Evolutionary conservation across 176 grass and related monocot genomes (phyloP).

Genomic region (Cymbopogon citratus): DNA sequence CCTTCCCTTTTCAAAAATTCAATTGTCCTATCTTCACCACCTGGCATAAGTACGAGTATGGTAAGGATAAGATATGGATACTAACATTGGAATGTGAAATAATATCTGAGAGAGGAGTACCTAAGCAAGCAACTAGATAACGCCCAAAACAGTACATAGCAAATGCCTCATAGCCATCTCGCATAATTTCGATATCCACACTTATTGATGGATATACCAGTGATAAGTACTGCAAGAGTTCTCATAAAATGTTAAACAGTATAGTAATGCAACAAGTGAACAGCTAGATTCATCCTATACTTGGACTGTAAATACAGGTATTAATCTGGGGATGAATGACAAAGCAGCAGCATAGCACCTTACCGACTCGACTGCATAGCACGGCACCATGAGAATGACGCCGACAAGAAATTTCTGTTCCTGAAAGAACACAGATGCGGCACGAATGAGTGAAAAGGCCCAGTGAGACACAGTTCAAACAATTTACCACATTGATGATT

Average conservation of each 20-base stretch:
- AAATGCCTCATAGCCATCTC: constrained; percentile 89
- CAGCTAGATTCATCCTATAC: not conserved
- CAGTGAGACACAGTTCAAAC: not conserved
- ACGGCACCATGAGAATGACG: constrained; percentile 81
- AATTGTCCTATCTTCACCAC: constrained; percentile 91
- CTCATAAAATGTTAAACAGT: not conserved
- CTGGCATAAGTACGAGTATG: constrained; percentile 27
- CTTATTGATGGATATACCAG: constrained; percentile 76
- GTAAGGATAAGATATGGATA: not conserved
- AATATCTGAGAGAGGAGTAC: constrained; percentile 24
- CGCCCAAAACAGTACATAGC: constrained; percentile 98
- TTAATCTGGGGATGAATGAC: not conserved
- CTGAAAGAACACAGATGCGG: constrained; percentile 33
- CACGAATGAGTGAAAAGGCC: not conserved
- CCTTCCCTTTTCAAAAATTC: constrained; percentile 74
- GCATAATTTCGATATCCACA: constrained; percentile 79
- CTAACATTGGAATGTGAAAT: not conserved
- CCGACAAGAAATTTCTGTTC: constrained; percentile 90
- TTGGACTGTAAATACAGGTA: not conserved
- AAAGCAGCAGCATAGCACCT: constrained; percentile 31
- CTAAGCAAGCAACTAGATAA: constrained; percentile 94
- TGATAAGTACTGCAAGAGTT: constrained; percentile 68
- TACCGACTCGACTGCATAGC: constrained; percentile 83
- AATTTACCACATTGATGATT: not conserved
- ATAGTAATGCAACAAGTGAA: not conserved